A percentile compares a stretch with the other conserved stretches of the same genome.
phyloP scores from a whole-genome alignment of 225 moss, liverwort and hornwort species.

The Sphagnum contortum region DNA sequence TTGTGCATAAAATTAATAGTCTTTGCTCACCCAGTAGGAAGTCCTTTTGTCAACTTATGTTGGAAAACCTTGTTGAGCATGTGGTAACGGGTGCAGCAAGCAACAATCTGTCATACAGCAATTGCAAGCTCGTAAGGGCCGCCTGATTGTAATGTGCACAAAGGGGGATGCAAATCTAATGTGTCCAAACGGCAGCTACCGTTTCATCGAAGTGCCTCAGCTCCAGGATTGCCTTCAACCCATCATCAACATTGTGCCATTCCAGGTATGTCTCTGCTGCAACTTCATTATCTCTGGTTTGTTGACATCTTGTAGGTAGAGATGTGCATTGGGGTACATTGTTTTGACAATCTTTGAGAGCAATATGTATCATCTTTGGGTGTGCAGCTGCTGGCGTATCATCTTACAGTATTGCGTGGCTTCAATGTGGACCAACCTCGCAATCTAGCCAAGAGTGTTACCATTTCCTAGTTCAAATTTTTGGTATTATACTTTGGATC shows the following conservation, averaged over 20 bases:
- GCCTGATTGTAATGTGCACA: conserved; percentile 94
- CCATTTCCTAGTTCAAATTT: conserved; percentile 41
- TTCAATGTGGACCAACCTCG: conserved; percentile 98
- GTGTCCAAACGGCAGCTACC: conserved; percentile 94
- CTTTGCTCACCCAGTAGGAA: too few species aligned
- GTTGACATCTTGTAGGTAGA: background rate
- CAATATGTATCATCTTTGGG: background rate
- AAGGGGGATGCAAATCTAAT: conserved; percentile 72
- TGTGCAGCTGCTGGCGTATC: conserved; percentile 86
- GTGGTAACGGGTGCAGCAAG: conserved; percentile 49
- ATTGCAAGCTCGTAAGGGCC: conserved; percentile 94
- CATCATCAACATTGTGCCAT: conserved; percentile 90
- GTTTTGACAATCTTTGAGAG: background rate
- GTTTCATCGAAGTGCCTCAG: conserved; percentile 93
- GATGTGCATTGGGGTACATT: background rate
- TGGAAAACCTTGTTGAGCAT: too few species aligned
- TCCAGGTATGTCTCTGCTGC: conserved; percentile 42
- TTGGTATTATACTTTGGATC: too few species aligned
- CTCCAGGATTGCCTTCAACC: conserved; percentile 97
- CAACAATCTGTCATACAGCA: conserved; percentile 99
- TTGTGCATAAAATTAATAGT: too few species aligned
- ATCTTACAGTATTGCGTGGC: conserved; percentile 89
- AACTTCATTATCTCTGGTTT: background rate
- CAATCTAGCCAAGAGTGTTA: conserved; percentile 97
- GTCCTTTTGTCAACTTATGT: too few species aligned